Base-by-base conservation (phyloP, 2,329 filamentous ascomycete species). In the Apiospora arundinis region DNA sequence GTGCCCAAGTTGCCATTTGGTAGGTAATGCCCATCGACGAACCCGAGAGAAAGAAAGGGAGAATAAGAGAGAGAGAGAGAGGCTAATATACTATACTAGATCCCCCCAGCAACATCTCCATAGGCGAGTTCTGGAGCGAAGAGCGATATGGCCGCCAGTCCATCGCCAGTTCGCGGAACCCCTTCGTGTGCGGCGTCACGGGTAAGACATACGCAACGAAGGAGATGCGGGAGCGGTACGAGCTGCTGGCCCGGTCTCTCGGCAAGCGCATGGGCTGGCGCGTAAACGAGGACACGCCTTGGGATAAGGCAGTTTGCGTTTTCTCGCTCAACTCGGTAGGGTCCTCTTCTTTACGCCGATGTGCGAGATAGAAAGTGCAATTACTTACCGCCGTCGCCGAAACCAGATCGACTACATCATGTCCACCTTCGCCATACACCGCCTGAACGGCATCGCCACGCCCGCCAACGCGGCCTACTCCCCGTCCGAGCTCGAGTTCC, bases 241-340 rank as follows among this genome's bases (percentile, higher is more conserved):
- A 93, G 68, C 85, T 85, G 69, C 85, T 94, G 18, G 87, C 92
- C 25, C 87, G 91, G 66, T 89, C 86, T 25, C 81, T 95, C 25
- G 86, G 89, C 25, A 89, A 91, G 75, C 90, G 93, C 75, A 83
- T 95, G 71, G 91, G 89, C 70, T 94, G 92, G 89, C 78, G 85
- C n/a, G 88, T 91, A 2, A 92, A 93, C 75, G 79, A 89, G 69
- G 92, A 91, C 7, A 88, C 89, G 0, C 92, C 94, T 77, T 95
- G 91, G 90, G 92, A 95, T 75, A 95, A 95, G 81, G 91, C 94
- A 25, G 82, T 92, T 60, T 91, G 86, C 4, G 84, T 94, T 48
- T 95, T 93, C 81, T 91, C 90, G 28, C 80, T 93, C 73, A 96
- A 95, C 77, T 92, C 92, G 46, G 80, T 84, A 74, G 72, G 78